Conservation (phyloP, 2,329 filamentous ascomycete species). For the Talaromyces sp. region DNA sequence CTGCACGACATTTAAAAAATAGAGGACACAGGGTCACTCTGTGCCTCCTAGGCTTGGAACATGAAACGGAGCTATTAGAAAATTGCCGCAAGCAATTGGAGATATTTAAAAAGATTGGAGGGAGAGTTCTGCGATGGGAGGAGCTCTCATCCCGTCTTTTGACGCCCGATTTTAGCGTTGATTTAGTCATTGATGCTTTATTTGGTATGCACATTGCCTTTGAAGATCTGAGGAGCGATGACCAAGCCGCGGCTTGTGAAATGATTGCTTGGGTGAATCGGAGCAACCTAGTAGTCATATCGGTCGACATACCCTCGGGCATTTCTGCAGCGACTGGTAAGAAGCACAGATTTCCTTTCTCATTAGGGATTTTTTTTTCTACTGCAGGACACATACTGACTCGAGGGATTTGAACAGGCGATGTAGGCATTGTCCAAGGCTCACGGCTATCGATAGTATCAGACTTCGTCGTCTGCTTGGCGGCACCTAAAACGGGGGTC, state of each 20-base stretch:
- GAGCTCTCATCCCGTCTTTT: constrained; percentile 48
- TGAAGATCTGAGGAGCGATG: constrained; percentile 75
- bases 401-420: constrained; percentile 33
- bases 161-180: constrained; percentile 60
- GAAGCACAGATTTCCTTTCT: constrained; percentile 2
- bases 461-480: constrained; percentile 77
- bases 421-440: constrained; percentile 60
- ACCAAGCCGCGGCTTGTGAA: constrained; percentile 79
- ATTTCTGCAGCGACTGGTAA: constrained; percentile 73
- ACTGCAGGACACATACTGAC: background rate
- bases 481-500: constrained; percentile 79
- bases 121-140: constrained; percentile 61
- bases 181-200: constrained; percentile 82
- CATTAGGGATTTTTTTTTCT: background rate
- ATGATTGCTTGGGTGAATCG: constrained; percentile 93
- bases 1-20: constrained; percentile 79
- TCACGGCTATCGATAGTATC: constrained; percentile 73
- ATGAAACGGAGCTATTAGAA: constrained; percentile 73
- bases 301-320: constrained; percentile 87
- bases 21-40: constrained; percentile 75
- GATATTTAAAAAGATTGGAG: constrained; percentile 77
- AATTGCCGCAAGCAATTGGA: constrained; percentile 75
- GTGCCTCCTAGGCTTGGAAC: constrained; percentile 78
- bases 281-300: constrained; percentile 73
- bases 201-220: constrained; percentile 83